A percentile compares a stretch with the other conserved stretches of the same genome.
Evolutionary conservation across 192 early-diverging fungal genomes (phyloP).

Genomic region (Coemansia umbellata): DNA sequence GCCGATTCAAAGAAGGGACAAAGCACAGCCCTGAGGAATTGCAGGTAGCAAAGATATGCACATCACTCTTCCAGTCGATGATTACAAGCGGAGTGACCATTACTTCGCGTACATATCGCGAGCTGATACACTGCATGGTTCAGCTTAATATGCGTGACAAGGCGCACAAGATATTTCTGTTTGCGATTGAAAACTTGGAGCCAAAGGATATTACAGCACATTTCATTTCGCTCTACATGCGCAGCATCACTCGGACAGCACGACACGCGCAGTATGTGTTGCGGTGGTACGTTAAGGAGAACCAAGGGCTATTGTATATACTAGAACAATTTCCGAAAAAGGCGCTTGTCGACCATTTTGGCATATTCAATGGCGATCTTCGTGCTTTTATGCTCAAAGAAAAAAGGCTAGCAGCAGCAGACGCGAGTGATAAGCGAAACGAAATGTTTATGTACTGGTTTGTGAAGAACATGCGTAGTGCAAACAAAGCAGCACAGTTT

Average conservation of each 20-base stretch:
- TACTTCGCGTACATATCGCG: slow-evolving; percentile 35
- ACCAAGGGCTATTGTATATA: slow-evolving; percentile 4
- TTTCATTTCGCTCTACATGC: slow-evolving; percentile 31
- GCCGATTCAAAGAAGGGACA: neutral
- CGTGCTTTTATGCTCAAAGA: slow-evolving; percentile 13
- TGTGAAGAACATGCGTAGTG: slow-evolving; percentile 16
- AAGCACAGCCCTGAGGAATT: slow-evolving; percentile 7
- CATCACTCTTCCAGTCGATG: slow-evolving; percentile 39
- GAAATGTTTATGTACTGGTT: slow-evolving; percentile 17
- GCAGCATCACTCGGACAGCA: slow-evolving; percentile 15
- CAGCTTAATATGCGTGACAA: slow-evolving; percentile 34
- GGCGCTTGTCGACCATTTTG: slow-evolving; percentile 30
- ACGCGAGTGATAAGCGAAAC: slow-evolving; percentile 1
- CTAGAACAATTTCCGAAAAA: slow-evolving; percentile 12
- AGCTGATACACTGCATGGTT: slow-evolving; percentile 36
- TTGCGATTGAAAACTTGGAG: slow-evolving; percentile 31
- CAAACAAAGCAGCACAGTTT: slow-evolving; percentile 26
- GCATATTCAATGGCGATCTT: slow-evolving; percentile 38
- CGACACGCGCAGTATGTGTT: slow-evolving; percentile 20
- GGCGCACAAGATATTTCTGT: slow-evolving; percentile 35
- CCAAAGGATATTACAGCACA: slow-evolving; percentile 10
- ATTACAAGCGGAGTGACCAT: slow-evolving; percentile 8
- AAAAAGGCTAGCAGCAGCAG: slow-evolving; percentile 6
- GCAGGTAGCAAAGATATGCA: slow-evolving; percentile 34
- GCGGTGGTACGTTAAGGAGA: slow-evolving; percentile 5